Percentiles rank a stretch among this genome's conserved stretches.
These are phyloP conservation scores for Teunomyces aglyptinius DNA, from an alignment of 805 yeast species.

Conservation along the genomic window DNA sequence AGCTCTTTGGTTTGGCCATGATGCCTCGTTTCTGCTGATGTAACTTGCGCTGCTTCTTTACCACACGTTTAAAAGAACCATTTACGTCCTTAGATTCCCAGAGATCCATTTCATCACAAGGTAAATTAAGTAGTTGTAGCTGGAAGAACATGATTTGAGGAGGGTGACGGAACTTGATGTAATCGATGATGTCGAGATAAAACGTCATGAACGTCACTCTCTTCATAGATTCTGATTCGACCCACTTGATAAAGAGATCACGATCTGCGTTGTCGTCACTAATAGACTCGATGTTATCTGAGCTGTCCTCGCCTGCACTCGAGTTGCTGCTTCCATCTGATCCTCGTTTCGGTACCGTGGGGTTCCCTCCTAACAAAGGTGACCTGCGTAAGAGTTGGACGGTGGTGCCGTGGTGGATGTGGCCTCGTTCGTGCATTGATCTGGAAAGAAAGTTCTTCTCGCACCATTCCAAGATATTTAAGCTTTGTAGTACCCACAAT, in stretches of 20 bases:
- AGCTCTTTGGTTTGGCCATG: constrained; percentile 3
- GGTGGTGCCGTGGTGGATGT: constrained; percentile 83
- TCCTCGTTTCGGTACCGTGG: constrained; percentile 31
- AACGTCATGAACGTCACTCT: constrained; percentile 80
- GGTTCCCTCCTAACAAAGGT: constrained; percentile 73
- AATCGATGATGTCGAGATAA: constrained; percentile 75
- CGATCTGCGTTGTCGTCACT: constrained; percentile 24
- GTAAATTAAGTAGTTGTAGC: constrained; percentile 38
- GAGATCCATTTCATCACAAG: constrained; percentile 39
- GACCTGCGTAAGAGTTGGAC: constrained; percentile 75
- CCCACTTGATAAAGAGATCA: constrained; percentile 61
- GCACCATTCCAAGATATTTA: constrained; percentile 70
- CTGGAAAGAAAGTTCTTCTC: constrained; percentile 74
- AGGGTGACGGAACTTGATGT: constrained; percentile 75
- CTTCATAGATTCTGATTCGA: constrained; percentile 75
- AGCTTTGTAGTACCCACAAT: constrained; percentile 73
- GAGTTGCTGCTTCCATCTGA: constrained; percentile 20
- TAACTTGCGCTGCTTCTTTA: constrained; percentile 34
- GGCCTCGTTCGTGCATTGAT: constrained; percentile 75
- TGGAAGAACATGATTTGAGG: constrained; percentile 40
- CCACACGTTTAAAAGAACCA: constrained; percentile 38
- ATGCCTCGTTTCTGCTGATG: constrained; percentile 11
- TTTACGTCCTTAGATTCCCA: constrained; percentile 41
- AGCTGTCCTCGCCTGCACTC: constrained; percentile 38
- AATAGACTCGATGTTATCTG: constrained; percentile 16